Percentiles rank a stretch among this genome's conserved stretches.
phyloP scores from a whole-genome alignment of 1,139 yeast species.

The Hyphopichia khmerensis region DNA sequence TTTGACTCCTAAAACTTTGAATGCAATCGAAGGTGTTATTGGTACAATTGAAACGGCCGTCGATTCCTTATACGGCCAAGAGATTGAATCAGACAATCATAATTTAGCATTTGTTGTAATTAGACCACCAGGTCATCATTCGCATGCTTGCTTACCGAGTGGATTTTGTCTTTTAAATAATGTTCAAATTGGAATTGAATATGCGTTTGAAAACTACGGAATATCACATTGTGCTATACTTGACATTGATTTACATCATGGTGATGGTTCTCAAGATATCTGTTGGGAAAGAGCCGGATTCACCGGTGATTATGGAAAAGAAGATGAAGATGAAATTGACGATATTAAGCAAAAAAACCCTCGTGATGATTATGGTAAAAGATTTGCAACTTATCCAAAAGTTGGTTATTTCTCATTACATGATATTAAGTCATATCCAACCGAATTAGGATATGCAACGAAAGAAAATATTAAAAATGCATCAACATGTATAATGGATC shows the following conservation, averaged over 20 bases:
- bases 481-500: slow-evolving; percentile 77
- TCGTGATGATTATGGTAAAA: slow-evolving; percentile 54
- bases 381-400: slow-evolving; percentile 54
- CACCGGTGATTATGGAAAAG: slow-evolving; percentile 49
- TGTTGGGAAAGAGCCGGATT: slow-evolving; percentile 80
- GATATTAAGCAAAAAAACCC: slow-evolving; percentile 19
- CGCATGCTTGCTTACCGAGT: slow-evolving; percentile 80
- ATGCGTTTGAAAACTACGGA: slow-evolving; percentile 62
- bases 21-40: slow-evolving; percentile 75
- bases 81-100: slow-evolving; percentile 28
- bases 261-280: slow-evolving; percentile 90
- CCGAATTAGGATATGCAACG: slow-evolving; percentile 76
- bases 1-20: slow-evolving; percentile 62
- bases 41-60: slow-evolving; percentile 78
- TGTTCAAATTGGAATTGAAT: slow-evolving; percentile 80
- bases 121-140: slow-evolving; percentile 89
- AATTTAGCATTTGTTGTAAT: slow-evolving; percentile 67
- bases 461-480: slow-evolving; percentile 73
- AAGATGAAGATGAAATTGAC: slow-evolving; percentile 36
- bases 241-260: slow-evolving; percentile 86
- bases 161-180: slow-evolving; percentile 87
- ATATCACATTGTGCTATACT: slow-evolving; percentile 81
- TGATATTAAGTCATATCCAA: slow-evolving; percentile 84
- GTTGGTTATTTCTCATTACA: slow-evolving; percentile 85
- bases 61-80: slow-evolving; percentile 48